Base-by-base conservation (phyloP, 2,329 filamentous ascomycete species). In the Arthrobotrys iridis region DNA sequence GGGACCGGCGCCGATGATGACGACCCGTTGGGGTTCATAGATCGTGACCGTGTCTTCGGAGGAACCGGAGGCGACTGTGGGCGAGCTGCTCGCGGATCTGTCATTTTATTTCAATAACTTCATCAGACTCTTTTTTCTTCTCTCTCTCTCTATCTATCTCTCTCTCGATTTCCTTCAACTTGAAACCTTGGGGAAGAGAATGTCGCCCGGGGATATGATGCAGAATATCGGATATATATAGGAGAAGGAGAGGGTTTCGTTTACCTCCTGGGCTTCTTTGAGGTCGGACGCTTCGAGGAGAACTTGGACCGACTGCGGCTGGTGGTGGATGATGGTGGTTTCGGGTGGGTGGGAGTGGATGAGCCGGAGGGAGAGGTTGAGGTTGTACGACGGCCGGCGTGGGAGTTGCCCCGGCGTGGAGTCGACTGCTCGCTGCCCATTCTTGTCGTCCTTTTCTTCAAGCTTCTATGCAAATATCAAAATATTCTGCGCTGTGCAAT, bases 1-100 rank as follows among this genome's bases (percentile, higher is more conserved):
- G 0, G 95, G 95, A 1, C 95, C 95, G 64, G 93, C 95, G 63
- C 95, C 95, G 55, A 99, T 90, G 50, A 99, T 87, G 18, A 96
- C 87, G 65, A 91, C 88, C 82, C 92, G 95, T 79, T 92, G 50
- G 4, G 72, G 72, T 18, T 76, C 72, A 20, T 76, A 76, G 37
- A 76, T 40, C 2, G 57, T 20, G 11, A 5, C 24, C 4, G 64
- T 50, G 11, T 55, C 65, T 20, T 65, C 64, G 15, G 72, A 76
- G 30, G 62, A 67, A 15, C 48, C 68, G 13, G 68, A 73, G 11
- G 58, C 45, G 26, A 59, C 40, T 4, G 71, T 75, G 18, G 71
- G 71, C 4, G 71, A 63, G n/a, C 3, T 62, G 24, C 71, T 75
- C 30, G 55, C 46, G 11, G 71, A 68, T 48, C 68, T 74, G 30